Evolutionary conservation across 2,329 filamentous ascomycete genomes (phyloP).

Genomic region (Talaromyces islandicus): DNA sequence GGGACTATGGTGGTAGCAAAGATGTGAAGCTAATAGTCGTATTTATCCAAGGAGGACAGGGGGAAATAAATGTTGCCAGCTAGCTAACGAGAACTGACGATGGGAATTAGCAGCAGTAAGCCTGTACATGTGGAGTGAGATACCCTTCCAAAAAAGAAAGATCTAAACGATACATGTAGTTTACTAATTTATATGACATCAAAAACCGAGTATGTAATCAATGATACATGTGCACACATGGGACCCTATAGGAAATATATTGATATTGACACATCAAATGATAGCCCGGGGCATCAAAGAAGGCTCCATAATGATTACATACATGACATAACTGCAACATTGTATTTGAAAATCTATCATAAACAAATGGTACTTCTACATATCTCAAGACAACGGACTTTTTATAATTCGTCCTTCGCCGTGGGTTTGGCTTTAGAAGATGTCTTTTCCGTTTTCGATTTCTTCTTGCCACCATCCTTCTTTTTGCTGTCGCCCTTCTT

Average conservation of each 20-base stretch:
- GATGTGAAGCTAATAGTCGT: too few species aligned
- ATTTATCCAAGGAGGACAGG: too few species aligned
- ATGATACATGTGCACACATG: too few species aligned
- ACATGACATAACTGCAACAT: background rate
- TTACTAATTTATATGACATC: too few species aligned
- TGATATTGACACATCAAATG: background rate
- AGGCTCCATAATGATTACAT: background rate
- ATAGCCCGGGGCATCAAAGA: background rate
- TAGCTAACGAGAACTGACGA: too few species aligned
- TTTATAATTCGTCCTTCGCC: constrained; percentile 10
- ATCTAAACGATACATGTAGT: too few species aligned
- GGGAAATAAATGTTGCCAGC: too few species aligned
- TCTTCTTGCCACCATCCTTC: constrained; percentile 17
- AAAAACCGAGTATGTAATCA: too few species aligned
- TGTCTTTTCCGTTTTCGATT: constrained; percentile 9
- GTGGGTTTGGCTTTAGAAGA: constrained; percentile 9
- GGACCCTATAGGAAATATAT: background rate
- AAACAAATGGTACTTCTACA: constrained; percentile 6
- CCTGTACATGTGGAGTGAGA: too few species aligned
- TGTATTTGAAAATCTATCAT: constrained; percentile 9
- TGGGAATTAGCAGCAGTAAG: too few species aligned
- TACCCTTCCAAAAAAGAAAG: too few species aligned
- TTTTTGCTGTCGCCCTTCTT: constrained; percentile 37
- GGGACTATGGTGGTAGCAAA: too few species aligned
- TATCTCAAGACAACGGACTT: background rate